Conservation (phyloP, 306 rosid species). For the Malus orientalis region DNA sequence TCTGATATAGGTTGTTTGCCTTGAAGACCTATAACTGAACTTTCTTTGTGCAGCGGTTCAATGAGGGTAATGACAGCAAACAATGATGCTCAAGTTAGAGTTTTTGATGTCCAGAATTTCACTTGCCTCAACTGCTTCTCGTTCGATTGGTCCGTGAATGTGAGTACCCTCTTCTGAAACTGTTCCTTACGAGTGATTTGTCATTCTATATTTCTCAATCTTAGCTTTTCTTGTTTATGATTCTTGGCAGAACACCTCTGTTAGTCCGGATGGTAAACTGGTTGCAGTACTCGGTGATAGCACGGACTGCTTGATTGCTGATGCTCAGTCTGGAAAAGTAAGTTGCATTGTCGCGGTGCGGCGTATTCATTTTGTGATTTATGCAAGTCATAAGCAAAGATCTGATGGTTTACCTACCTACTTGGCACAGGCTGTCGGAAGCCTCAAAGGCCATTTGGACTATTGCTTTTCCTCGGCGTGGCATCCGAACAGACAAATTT, state of each 20-base stretch:
- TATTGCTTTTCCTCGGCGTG: conserved; percentile 89
- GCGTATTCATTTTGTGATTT: background rate
- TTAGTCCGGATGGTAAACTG: conserved; percentile 77
- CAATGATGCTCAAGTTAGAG: conserved; percentile 79
- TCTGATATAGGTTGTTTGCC: background rate
- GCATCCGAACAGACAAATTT: conserved; percentile 81
- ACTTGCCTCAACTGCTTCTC: conserved; percentile 55
- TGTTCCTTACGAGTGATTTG: background rate
- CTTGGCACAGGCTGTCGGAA: conserved; percentile 39
- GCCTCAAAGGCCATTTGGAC: conserved; percentile 81
- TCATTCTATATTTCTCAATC: background rate
- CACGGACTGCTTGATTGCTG: conserved; percentile 69
- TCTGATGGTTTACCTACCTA: background rate
- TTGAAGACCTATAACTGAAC: conserved; percentile 10
- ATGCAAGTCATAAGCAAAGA: background rate
- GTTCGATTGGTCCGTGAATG: conserved; percentile 92
- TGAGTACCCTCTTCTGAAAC: conserved; percentile 37
- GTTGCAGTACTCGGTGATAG: conserved; percentile 85
- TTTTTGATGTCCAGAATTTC: conserved; percentile 56
- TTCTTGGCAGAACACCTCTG: conserved; percentile 54
- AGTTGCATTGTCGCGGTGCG: background rate
- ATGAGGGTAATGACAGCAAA: conserved; percentile 69
- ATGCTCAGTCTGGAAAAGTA: conserved; percentile 69
- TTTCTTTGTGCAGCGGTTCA: conserved; percentile 50
- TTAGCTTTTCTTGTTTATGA: background rate